Base-by-base conservation (phyloP, 2,329 filamentous ascomycete species). In the Calonectria pauciramosa region DNA sequence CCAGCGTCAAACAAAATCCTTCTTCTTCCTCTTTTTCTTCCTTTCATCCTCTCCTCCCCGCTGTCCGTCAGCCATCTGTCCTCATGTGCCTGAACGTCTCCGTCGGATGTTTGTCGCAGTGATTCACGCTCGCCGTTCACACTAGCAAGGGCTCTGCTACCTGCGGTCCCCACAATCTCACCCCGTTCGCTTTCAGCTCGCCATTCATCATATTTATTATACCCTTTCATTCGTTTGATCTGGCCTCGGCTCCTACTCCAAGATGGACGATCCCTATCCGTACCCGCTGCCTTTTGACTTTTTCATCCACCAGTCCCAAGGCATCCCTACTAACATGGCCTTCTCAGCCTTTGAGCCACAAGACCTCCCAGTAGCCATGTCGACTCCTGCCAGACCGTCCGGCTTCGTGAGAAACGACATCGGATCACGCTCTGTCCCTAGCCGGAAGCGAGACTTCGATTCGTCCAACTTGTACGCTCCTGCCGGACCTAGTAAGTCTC, bases 401-500 rank as follows among this genome's bases (percentile, higher is more conserved):
- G 26, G 59, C 56, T 36, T 68, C 23, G 74, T 75, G 73, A 66
- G 10, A 13, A 36, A 34, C n/a, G 77, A 78, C 41, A 68, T 75
- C 0, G 73, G 72, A 26, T 74, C 75, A 7, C 72, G 72, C 47
- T 76, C 81, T 18, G 63, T 83, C 32, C 82, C 82, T 5, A 82
- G 69, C 66, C 80, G 83, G 23, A 86, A 86, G 71, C 81, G 84
- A 36, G 75, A 80, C 20, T 73, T 76, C 38, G 74, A 77, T 36
- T 78, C 78, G 5, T 70, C 78, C 26, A 75, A 74, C 28, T 68
- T 79, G 4, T 75, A 75, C 47, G 59, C 34, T 10, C 70, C 69
- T 26, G 59, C 68, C 9, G 74, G 64, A 7, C 75, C 74, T 16
- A 73, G 68, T 71, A 87, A 88, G 76, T 84, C 84, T 28, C 83